A percentile compares a stretch with the other conserved stretches of the same genome.
Evolutionary conservation across 2,329 filamentous ascomycete species (phyloP).

Genomic region (Penicillium sp.): DNA sequence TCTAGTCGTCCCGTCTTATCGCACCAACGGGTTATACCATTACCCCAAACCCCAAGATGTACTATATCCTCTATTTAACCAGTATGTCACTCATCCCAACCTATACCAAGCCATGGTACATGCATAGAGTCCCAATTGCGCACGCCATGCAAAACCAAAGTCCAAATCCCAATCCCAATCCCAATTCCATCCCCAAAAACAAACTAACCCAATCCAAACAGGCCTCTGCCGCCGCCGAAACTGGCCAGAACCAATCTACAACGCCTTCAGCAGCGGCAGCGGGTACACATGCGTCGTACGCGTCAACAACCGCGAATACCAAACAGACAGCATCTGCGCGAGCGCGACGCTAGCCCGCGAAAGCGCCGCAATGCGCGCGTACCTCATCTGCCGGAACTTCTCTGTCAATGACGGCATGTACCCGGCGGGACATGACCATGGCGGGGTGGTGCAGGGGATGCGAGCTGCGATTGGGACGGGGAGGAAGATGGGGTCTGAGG

Average conservation of each 20-base stretch:
- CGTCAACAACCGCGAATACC: constrained; percentile 95
- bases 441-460: constrained; percentile 58
- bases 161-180: constrained; percentile 1
- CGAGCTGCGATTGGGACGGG: constrained; percentile 65
- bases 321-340: constrained; percentile 82
- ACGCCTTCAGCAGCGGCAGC: constrained; percentile 69
- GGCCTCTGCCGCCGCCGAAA: constrained; percentile 92
- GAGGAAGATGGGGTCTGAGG: constrained; percentile 49
- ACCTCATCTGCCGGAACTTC: constrained; percentile 97
- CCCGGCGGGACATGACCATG: constrained; percentile 55
- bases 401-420: constrained; percentile 94
- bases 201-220: constrained; percentile 42
- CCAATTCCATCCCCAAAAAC: no score
- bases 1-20: not conserved
- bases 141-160: no score
- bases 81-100: constrained; percentile 60
- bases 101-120: constrained; percentile 14
- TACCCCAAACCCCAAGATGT: constrained; percentile 35
- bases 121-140: constrained; percentile 1
- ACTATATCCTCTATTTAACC: constrained; percentile 65
- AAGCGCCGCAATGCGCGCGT: constrained; percentile 91
- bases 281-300: constrained; percentile 88
- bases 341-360: constrained; percentile 82
- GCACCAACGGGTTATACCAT: not conserved
- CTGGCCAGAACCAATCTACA: constrained; percentile 89